Base-by-base conservation (phyloP, 78 protist genomes). In the Dictyostelium brefeldianum region DNA sequence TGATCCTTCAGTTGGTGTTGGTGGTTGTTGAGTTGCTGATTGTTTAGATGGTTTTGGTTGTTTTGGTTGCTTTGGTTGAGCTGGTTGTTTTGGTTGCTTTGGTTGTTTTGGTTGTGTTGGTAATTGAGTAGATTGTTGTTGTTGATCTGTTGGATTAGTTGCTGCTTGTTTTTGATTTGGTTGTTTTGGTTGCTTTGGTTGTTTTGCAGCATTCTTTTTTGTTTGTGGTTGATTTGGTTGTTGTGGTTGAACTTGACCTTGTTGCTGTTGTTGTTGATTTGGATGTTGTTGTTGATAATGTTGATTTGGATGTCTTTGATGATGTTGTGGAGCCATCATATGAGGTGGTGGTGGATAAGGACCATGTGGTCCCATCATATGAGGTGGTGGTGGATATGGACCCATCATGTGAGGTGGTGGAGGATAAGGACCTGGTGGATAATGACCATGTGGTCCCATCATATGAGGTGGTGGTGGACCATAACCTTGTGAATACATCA, bases 391-490 rank as follows among this genome's bases (percentile, higher is more conserved):
- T 22, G 73, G 73, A 17, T 9, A 18, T 20, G 27, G 57, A 0
- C 48, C 54, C 50, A 29, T 41, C 22, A 18, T 18, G 4, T 27
- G 46, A 14, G 46, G 78, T 70, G 78, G 50, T 0, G n/a, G 25
- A 9, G 50, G 29, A 36, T 29, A 70, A 70, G 25, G 17, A n/a
- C 31, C n/a, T 46, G 22, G 59, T 22, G 73, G 73, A 1, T 9
- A 18, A n/a, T n/a, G n/a, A 47, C 53, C 80, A n/a, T 48, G 50
- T 20, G 27, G 57, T 4, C 48, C 17, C 56, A 73, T n/a, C 41
- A 22, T 36, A 9, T 51, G 50, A 12, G 65, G 81, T 56, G 83
- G 83, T 54, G 64, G 83, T 36, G 84, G 84, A 46, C 47, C 74
- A 36, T 29, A 70, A n/a, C 31, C n/a, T 46, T 20, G 59, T 22